These are phyloP conservation scores for Rhododendron simsii DNA, from an alignment of 148 eudicot genomes.

Conservation along the genomic window DNA sequence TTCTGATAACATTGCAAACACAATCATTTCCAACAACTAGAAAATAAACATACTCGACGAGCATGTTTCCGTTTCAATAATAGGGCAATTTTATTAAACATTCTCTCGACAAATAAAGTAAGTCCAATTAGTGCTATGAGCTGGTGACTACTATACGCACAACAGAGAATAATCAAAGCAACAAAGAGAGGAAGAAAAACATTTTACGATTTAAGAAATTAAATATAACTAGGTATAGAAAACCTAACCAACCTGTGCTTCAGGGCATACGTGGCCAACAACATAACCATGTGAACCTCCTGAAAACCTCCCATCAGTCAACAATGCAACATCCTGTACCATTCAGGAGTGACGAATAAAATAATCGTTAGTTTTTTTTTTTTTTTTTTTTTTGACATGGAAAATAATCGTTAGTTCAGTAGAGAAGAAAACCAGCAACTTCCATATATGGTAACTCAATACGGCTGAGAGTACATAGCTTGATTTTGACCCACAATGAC, in stretches of 20 bases:
- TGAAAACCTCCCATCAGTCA: constrained; percentile 96
- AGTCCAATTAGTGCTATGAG: background rate
- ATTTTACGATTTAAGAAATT: background rate
- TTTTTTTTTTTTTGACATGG: too few relatives aligned
- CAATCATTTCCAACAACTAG: background rate
- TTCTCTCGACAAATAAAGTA: background rate
- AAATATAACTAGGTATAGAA: background rate
- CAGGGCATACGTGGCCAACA: constrained; percentile 92
- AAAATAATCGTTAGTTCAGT: background rate
- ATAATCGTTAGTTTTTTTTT: too few relatives aligned
- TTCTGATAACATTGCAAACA: background rate
- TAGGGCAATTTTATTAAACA: background rate
- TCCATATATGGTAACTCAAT: background rate
- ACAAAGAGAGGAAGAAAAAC: background rate
- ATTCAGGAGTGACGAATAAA: background rate
- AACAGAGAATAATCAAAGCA: background rate
- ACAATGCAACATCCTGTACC: constrained; percentile 78
- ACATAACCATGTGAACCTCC: constrained; percentile 98
- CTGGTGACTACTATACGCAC: background rate
- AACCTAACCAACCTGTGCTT: constrained; percentile 64
- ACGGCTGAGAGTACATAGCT: background rate
- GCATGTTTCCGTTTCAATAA: background rate
- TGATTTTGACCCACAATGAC: background rate
- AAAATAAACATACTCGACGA: background rate
- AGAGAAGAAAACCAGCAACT: background rate